Evolutionary conservation across 768 basidiomycete species (phyloP).

Genomic region (Termitomyces sp.): DNA sequence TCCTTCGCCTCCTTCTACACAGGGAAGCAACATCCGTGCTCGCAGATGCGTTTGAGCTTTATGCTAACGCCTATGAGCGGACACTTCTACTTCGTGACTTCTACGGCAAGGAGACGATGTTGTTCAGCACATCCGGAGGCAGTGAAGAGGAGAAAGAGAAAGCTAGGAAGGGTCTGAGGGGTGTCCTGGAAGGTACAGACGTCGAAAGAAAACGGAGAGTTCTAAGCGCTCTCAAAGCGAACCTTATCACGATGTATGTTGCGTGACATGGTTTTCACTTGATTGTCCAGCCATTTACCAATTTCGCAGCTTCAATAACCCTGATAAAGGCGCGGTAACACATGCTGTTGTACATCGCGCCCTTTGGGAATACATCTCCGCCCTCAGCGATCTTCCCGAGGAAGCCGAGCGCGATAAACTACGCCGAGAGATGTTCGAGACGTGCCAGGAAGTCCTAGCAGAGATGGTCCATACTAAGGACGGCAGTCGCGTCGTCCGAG

Average conservation of each 20-base stretch:
- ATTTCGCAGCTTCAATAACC: slow-evolving; percentile 74
- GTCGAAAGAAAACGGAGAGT: slow-evolving; percentile 65
- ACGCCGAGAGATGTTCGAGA: slow-evolving; percentile 78
- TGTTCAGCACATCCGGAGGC: slow-evolving; percentile 59
- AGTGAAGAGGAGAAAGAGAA: slow-evolving; percentile 61
- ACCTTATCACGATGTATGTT: slow-evolving; percentile 69
- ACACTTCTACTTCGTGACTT: slow-evolving; percentile 80
- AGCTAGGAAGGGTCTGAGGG: slow-evolving; percentile 64
- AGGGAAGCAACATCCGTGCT: slow-evolving; percentile 81
- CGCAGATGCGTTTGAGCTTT: slow-evolving; percentile 86
- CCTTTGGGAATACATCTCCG: slow-evolving; percentile 80
- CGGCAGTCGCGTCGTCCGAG: slow-evolving; percentile 81
- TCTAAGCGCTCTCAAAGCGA: slow-evolving; percentile 67
- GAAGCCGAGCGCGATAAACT: slow-evolving; percentile 70
- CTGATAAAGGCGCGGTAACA: slow-evolving; percentile 85
- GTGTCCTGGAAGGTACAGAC: slow-evolving; percentile 62
- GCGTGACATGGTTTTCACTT: background rate
- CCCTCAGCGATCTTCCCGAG: slow-evolving; percentile 52
- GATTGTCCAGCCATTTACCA: background rate
- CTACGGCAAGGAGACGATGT: slow-evolving; percentile 81
- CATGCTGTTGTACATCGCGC: slow-evolving; percentile 88
- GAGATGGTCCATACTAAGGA: slow-evolving; percentile 96
- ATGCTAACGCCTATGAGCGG: slow-evolving; percentile 82
- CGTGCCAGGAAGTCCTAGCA: slow-evolving; percentile 81
- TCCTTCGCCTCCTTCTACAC: slow-evolving; percentile 78